phyloP scores from a whole-genome alignment of 495 filamentous ascomycete genomes.

The Amphirosellinia nigrospora region DNA sequence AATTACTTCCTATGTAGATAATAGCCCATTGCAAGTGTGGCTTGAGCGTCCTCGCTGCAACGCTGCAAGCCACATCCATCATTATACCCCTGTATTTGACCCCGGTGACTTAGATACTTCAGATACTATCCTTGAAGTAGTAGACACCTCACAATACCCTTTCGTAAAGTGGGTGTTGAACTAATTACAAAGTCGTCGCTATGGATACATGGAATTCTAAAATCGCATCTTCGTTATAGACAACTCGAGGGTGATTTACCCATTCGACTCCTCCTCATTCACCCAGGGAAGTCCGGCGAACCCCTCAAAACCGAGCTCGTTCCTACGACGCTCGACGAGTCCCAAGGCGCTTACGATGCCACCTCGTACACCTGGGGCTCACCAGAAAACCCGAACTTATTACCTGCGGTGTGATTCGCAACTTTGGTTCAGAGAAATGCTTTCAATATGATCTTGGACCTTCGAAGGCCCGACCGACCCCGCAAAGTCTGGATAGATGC shows the following conservation, averaged over 20 bases:
- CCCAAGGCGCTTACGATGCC: constrained; percentile 25
- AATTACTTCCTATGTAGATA: no score
- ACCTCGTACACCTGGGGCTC: constrained; percentile 33
- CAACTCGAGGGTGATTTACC: constrained; percentile 20
- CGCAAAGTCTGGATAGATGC: constrained; percentile 33
- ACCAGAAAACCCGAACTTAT: constrained; percentile 25
- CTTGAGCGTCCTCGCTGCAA: no score
- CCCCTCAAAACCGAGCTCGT: constrained; percentile 27
- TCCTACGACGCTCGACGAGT: constrained; percentile 26
- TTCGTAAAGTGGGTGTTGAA: neutral
- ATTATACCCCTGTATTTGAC: no score
- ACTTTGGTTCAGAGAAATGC: constrained; percentile 30
- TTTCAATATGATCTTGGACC: constrained; percentile 28
- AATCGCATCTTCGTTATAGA: constrained; percentile 19
- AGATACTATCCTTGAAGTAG: no score
- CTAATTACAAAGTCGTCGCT: neutral
- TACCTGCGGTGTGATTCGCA: constrained; percentile 17
- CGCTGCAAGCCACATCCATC: no score
- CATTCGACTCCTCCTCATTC: constrained; percentile 25
- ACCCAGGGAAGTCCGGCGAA: constrained; percentile 20
- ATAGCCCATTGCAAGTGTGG: no score
- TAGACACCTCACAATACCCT: no score
- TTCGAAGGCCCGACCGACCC: constrained; percentile 22
- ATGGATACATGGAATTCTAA: constrained; percentile 31
- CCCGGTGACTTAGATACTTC: no score